Conservation (phyloP, 2,329 filamentous ascomycete genomes). For the Phymatotrichopsis omnivora region DNA sequence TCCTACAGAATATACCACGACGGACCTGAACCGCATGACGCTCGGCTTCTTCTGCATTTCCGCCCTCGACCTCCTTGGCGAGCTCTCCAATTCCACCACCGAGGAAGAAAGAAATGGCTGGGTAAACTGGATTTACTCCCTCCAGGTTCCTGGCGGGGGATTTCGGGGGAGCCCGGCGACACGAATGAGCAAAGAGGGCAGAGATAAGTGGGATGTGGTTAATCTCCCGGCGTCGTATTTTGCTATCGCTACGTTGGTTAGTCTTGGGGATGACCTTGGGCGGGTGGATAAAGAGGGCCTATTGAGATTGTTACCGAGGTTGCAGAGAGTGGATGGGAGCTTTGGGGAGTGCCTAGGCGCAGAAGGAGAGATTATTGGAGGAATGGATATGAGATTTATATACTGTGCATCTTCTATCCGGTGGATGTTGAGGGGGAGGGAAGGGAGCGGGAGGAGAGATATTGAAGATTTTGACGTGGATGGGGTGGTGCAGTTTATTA, state of each 20-base stretch:
- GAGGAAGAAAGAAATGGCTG: constrained; percentile 47
- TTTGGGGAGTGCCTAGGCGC: constrained; percentile 62
- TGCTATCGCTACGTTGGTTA: constrained; percentile 63
- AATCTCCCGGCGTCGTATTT: constrained; percentile 86
- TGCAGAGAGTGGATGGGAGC: constrained; percentile 78
- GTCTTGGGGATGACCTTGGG: constrained; percentile 47
- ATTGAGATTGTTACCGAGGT: constrained; percentile 59
- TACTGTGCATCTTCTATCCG: constrained; percentile 73
- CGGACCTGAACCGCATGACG: constrained; percentile 82
- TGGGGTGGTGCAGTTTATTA: constrained; percentile 59
- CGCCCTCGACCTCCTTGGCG: constrained; percentile 68
- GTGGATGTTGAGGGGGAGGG: constrained; percentile 58
- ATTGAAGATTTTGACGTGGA: constrained; percentile 66
- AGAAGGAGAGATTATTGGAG: constrained; percentile 55
- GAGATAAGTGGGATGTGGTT: constrained; percentile 53
- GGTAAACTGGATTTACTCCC: constrained; percentile 69
- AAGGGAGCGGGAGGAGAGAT: constrained; percentile 40
- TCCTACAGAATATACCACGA: constrained; percentile 72
- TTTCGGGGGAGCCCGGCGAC: constrained; percentile 78
- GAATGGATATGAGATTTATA: constrained; percentile 76
- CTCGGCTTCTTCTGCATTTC: constrained; percentile 83
- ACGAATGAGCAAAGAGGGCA: constrained; percentile 40
- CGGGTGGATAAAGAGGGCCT: constrained; percentile 58
- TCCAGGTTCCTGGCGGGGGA: constrained; percentile 76
- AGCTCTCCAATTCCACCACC: constrained; percentile 48